A percentile compares a stretch with the other conserved stretches of the same genome.
Conservation (phyloP, 176 grass and related monocot species). For the Avena atlantica region DNA sequence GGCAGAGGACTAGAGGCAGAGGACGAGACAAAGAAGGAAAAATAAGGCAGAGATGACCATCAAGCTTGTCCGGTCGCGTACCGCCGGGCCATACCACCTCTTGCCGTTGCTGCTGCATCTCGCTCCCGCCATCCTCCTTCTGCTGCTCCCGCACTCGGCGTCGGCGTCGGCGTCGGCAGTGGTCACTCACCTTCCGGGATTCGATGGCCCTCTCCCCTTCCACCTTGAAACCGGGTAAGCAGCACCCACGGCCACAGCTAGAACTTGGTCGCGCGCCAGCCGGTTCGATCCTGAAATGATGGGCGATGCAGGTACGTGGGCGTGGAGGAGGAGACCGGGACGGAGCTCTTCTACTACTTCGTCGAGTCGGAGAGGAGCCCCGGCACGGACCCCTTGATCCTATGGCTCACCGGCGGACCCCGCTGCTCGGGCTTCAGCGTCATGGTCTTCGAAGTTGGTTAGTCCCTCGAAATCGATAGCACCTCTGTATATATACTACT, state of each 20-base stretch:
- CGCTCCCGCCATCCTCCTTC: neutral
- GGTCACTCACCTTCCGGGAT: no score
- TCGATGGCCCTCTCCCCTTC: no score
- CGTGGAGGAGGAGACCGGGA: no score
- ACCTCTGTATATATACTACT: no score
- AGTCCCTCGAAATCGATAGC: no score
- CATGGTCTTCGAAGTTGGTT: neutral
- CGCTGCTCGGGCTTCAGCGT: neutral
- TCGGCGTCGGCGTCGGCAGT: neutral
- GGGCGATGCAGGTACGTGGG: neutral
- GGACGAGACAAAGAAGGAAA: neutral
- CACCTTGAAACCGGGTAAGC: no score
- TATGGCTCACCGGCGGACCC: no score
- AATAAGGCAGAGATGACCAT: neutral
- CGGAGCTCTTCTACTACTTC: no score
- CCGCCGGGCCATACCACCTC: neutral
- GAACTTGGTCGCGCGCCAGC: neutral
- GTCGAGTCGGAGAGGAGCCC: no score
- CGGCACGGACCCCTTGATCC: no score
- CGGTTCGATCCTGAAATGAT: neutral
- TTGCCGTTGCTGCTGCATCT: neutral
- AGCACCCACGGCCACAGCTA: neutral
- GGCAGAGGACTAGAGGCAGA: neutral
- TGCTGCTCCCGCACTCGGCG: neutral
- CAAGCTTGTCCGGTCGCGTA: neutral